Evolutionary conservation across 495 filamentous ascomycete species (phyloP), one percentile per base, ranked within the genome.

Genomic region (Penicillium silybi): DNA sequence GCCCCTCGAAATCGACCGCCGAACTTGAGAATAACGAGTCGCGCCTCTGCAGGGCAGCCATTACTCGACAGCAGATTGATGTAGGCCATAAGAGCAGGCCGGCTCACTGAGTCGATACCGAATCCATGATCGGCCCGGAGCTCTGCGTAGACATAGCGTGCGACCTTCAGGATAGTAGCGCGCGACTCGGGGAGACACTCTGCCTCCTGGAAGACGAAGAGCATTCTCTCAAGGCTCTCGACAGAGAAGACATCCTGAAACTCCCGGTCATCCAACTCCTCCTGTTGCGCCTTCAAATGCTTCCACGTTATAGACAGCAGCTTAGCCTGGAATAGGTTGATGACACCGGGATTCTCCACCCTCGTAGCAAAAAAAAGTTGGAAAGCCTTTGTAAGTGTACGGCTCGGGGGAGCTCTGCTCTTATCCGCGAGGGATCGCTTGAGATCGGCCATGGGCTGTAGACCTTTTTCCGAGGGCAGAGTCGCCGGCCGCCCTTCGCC

Each of bases 261-360:
- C 53, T 74, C 50, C 43, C 58, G 40, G 2, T 65, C 61, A 0
- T 75, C 70, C 50, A 73, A 49, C 6, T 73, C 66, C 16, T 55
- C 46, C 40, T 74, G 67, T 25, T 61, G 67, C 29, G 56, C 54
- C 46, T 61, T 67, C 20, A 95, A 68, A 64, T 89, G 74, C 25
- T 74, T 68, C 50, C 88, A 80, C 16, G 88, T 81, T 2, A 68
- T 63, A 15, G 76, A 54, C 32, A 82, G 73, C 46, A 84, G 69
- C 16, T 70, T 62, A 9, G 84, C 86, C 61, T 95, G 85, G 26
- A 83, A 81, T 18, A 80, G 76, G 51, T 84, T 88, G 20, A 92
- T 65, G 1, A 76, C 54, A 18, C 74, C 71, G 1, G 71, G 61
- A 16, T 65, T 62, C 41, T 68, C 64, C 13, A 70, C 59, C 54